These are phyloP conservation scores for Protomyces lactucae-debilis DNA, from an alignment of 1,139 yeast genomes.

Conservation along the genomic window DNA sequence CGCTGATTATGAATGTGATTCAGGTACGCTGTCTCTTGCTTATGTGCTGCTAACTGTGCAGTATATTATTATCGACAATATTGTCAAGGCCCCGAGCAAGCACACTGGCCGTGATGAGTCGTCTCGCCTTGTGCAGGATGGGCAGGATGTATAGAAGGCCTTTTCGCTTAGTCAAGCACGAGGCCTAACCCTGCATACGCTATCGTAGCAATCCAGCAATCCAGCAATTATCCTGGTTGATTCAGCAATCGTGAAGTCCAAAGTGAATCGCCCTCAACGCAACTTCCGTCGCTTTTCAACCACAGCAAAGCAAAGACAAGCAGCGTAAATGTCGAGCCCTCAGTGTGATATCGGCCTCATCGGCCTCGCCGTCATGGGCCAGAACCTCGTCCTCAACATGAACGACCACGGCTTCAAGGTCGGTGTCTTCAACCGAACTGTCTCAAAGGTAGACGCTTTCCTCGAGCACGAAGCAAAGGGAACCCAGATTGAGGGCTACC, in stretches of 20 bases:
- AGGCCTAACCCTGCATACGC: not conserved
- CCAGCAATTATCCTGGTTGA: too few relatives aligned
- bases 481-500: constrained; percentile 90
- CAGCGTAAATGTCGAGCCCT: constrained; percentile 17
- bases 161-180: not conserved
- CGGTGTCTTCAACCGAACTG: constrained; percentile 97
- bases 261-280: not conserved
- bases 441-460: constrained; percentile 89
- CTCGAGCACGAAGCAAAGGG: constrained; percentile 92
- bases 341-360: constrained; percentile 98
- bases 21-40: constrained; percentile 3
- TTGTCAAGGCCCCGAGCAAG: constrained; percentile 44
- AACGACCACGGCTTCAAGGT: constrained; percentile 91
- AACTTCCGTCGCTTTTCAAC: not conserved
- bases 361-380: constrained; percentile 67
- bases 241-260: too few relatives aligned
- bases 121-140: not conserved
- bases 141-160: not conserved
- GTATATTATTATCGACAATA: constrained; percentile 77
- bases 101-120: not conserved
- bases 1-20: constrained; percentile 44
- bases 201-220: not conserved
- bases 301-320: not conserved
- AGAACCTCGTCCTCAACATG: constrained; percentile 88
- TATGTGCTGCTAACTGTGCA: constrained; percentile 53